Conservation (phyloP, 805 yeast genomes). For the Ogataea minuta region DNA sequence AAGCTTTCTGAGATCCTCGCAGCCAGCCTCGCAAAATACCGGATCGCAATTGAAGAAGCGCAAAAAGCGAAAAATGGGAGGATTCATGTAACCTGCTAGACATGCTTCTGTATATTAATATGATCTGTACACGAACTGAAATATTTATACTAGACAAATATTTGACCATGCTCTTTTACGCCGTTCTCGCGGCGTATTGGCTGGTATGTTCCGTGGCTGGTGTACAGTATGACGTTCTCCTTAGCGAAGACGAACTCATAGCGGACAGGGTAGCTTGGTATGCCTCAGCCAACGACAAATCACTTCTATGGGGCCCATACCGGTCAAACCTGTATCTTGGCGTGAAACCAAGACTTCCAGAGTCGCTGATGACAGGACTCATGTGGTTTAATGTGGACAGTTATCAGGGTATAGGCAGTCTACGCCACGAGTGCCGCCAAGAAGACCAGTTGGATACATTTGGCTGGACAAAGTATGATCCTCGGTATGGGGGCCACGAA, state of each 20-base stretch:
- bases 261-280: constrained; percentile 27
- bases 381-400: constrained; percentile 81
- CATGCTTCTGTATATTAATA: neutral
- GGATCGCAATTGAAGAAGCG: constrained; percentile 10
- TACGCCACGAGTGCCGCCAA: constrained; percentile 77
- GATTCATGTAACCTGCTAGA: constrained; percentile 14
- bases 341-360: constrained; percentile 76
- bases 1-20: constrained; percentile 4
- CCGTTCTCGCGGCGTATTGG: constrained; percentile 1
- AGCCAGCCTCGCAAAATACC: constrained; percentile 1
- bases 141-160: constrained; percentile 2
- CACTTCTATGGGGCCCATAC: constrained; percentile 90
- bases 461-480: constrained; percentile 87
- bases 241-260: constrained; percentile 7
- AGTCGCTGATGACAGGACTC: constrained; percentile 71
- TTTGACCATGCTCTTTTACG: constrained; percentile 5
- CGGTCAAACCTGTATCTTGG: constrained; percentile 86
- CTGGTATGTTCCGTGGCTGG: constrained; percentile 1
- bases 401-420: constrained; percentile 47
- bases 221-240: constrained; percentile 10
- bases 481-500: constrained; percentile 83
- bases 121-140: constrained; percentile 1
- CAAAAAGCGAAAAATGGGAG: constrained; percentile 21
- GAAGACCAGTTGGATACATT: constrained; percentile 67
- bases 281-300: constrained; percentile 40